Percentiles rank a stretch among this genome's conserved stretches.
Conservation (phyloP, 768 basidiomycete species). For the Termitomyces eurrhizus region DNA sequence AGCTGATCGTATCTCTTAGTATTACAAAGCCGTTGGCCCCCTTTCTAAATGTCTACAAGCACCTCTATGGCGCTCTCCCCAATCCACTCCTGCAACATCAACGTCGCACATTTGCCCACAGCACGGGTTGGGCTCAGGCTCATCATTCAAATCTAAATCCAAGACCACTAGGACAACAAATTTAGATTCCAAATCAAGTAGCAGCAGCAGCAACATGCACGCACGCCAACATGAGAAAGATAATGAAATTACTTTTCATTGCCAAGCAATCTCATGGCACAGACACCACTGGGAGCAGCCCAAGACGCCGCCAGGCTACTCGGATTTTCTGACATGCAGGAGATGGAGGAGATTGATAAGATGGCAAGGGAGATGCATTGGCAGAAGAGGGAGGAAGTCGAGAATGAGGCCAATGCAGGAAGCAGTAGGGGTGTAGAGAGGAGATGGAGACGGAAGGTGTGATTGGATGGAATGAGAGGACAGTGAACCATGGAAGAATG, state of each 20-base stretch:
- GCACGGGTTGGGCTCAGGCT: constrained; percentile 14
- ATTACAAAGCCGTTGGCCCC: constrained; percentile 73
- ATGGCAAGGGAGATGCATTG: constrained; percentile 69
- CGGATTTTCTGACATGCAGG: constrained; percentile 85
- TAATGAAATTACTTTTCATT: constrained; percentile 46
- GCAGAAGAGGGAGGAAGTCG: constrained; percentile 56
- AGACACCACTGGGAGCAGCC: constrained; percentile 66
- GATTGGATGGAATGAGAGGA: neutral
- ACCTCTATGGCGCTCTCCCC: constrained; percentile 76
- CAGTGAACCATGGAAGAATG: neutral
- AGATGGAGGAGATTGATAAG: constrained; percentile 70
- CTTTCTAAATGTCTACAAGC: constrained; percentile 60
- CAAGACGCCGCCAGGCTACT: constrained; percentile 82
- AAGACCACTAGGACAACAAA: neutral
- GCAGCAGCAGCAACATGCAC: neutral
- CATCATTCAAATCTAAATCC: constrained; percentile 1
- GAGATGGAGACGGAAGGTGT: constrained; percentile 30
- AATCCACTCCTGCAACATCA: constrained; percentile 26
- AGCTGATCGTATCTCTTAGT: constrained; percentile 39
- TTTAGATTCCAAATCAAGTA: neutral
- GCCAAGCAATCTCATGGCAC: constrained; percentile 69
- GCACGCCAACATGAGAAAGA: constrained; percentile 19
- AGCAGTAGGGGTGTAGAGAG: constrained; percentile 37
- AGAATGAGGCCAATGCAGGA: constrained; percentile 41
- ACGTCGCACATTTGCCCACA: constrained; percentile 19